phyloP scores from a whole-genome alignment of 2,329 filamentous ascomycete genomes.

The Furcasterigmium furcatum region DNA sequence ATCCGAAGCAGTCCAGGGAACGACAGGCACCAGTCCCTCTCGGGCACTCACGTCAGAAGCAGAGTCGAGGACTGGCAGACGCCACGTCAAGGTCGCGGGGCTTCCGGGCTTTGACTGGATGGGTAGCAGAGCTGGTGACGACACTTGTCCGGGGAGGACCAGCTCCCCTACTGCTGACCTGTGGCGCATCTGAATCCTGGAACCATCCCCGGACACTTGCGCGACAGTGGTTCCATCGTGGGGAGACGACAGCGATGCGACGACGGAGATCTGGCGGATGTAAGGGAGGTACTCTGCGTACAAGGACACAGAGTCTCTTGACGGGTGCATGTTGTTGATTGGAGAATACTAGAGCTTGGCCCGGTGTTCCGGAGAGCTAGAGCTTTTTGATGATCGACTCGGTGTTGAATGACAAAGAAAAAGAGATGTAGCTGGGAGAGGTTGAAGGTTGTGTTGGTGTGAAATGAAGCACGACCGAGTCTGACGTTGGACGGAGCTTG shows the following conservation, averaged over 20 bases:
- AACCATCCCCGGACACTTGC: constrained; percentile 40
- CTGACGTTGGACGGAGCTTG: too few relatives aligned
- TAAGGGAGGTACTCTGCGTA: constrained; percentile 66
- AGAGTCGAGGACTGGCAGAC: constrained; percentile 38
- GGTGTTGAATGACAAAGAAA: neutral
- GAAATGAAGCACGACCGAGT: too few relatives aligned
- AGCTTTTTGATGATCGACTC: neutral
- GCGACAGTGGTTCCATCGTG: constrained; percentile 37
- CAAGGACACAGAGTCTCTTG: constrained; percentile 28
- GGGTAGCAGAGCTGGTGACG: constrained; percentile 30
- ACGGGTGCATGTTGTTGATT: neutral
- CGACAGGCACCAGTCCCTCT: constrained; percentile 20
- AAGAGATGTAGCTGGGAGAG: neutral
- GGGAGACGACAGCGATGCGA: constrained; percentile 44
- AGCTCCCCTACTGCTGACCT: constrained; percentile 29
- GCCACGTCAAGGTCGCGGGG: constrained; percentile 41
- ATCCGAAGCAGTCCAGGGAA: constrained; percentile 56
- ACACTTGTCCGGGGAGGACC: constrained; percentile 39
- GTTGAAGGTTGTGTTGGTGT: neutral
- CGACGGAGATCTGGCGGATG: constrained; percentile 61
- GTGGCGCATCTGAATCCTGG: constrained; percentile 45
- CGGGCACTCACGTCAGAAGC: constrained; percentile 13
- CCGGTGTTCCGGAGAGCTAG: too few relatives aligned
- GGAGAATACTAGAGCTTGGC: too few relatives aligned
- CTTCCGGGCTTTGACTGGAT: constrained; percentile 19